Evolutionary conservation across 306 rosid species (phyloP).

Genomic region (Lathyrus oleraceus): DNA sequence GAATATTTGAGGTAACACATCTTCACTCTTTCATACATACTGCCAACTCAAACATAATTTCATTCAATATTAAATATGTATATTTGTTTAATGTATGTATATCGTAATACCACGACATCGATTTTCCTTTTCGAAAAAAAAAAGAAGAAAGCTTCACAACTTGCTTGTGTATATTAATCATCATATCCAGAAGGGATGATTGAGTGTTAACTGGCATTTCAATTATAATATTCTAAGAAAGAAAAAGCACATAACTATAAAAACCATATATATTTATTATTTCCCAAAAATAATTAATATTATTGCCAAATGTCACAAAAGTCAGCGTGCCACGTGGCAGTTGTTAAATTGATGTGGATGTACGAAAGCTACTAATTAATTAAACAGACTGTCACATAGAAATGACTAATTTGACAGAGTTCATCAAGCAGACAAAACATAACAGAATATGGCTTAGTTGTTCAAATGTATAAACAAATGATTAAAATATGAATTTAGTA

Average conservation of each 20-base stretch:
- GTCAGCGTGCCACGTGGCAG: slow-evolving; percentile 35
- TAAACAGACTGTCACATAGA: slow-evolving; percentile 41
- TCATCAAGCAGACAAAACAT: slow-evolving; percentile 34
- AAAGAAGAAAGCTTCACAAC: slow-evolving; percentile 27
- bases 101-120: background rate
- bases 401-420: slow-evolving; percentile 35
- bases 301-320: slow-evolving; percentile 22
- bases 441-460: slow-evolving; percentile 53
- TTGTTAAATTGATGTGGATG: slow-evolving; percentile 7
- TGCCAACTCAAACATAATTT: too few relatives aligned
- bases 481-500: slow-evolving; percentile 13
- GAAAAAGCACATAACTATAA: slow-evolving; percentile 22
- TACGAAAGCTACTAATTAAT: slow-evolving; percentile 5
- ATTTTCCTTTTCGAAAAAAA: slow-evolving; percentile 4
- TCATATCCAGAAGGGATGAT: slow-evolving; percentile 37
- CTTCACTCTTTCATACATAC: too few relatives aligned
- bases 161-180: slow-evolving; percentile 37
- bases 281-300: background rate
- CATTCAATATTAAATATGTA: too few relatives aligned
- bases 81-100: too few relatives aligned
- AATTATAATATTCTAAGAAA: slow-evolving; percentile 32
- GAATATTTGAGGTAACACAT: too few relatives aligned
- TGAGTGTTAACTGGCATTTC: slow-evolving; percentile 51
- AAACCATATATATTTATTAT: slow-evolving; percentile 22
- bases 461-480: slow-evolving; percentile 39